Base-by-base conservation (phyloP, 2,329 filamentous ascomycete genomes). In the Zarea fungicola region DNA sequence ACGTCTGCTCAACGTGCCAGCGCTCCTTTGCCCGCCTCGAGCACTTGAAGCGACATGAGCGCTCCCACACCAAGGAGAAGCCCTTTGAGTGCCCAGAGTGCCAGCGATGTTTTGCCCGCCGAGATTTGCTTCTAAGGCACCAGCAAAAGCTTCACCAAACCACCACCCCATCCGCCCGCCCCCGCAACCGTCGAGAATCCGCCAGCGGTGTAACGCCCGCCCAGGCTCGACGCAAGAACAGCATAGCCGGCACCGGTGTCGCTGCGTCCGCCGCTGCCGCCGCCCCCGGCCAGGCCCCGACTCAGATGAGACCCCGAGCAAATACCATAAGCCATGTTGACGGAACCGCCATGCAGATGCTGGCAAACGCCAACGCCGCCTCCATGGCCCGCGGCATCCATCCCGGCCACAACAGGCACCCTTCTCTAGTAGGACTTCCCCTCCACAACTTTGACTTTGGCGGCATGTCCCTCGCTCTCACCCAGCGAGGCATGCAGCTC, bases 61-160 rank as follows among this genome's bases (percentile, higher is more conserved):
- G 52, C 29, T 54, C 52, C n/a, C 52, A 54, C 36, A 54, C 52
- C 65, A 96, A 99, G 67, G 91, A 99, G 72, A 99, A 99, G 75
- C 93, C 93, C 1, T 99, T 99, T 60, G 90, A 96, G 69, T 99
- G 93, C 62, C 89, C 89, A 23, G 89, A 97, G 67, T 99, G 93
- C 69, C 80, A 89, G 31, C 76, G 93, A 70, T 97, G 93, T 71
- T 99, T 99, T 69, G 93, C 93, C 52, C 83, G 93, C 53, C 83
- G 93, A 56, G 93, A 99, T 68, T 71, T 99, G 57, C 78, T 99
- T 48, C 74, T 99, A 56, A 83, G 93, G 52, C 93, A 99, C 70
- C 93, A 99, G 76, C 93, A 99, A 75, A 99, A 99, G 76, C 80
- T 99, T 41, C 93, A 99, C 66, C 89, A 95, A 77, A 89, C 89